A percentile compares a stretch with the other conserved stretches of the same genome.
These are phyloP conservation scores for Tylopilus balloui DNA, from an alignment of 768 basidiomycete genomes.

Conservation along the genomic window DNA sequence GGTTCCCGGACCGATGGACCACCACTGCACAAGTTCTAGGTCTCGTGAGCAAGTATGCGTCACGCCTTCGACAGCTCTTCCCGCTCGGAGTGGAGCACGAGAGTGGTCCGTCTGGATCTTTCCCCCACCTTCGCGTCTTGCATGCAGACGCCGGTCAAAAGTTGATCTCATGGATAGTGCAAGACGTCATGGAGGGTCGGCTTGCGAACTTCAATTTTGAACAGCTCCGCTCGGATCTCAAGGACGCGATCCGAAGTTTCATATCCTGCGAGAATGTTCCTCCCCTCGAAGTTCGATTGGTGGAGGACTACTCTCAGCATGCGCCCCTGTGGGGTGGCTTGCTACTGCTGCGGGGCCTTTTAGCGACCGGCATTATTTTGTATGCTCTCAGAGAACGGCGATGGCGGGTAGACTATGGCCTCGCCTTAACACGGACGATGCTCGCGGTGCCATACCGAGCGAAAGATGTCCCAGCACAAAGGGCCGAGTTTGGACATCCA, in stretches of 20 bases:
- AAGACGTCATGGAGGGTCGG: constrained; percentile 10
- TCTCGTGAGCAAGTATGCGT: constrained; percentile 14
- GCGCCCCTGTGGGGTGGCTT: constrained; percentile 18
- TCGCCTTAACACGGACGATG: constrained; percentile 38
- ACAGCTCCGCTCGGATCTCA: background rate
- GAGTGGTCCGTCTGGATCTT: constrained; percentile 8
- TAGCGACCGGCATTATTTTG: constrained; percentile 39
- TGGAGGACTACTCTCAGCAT: constrained; percentile 1
- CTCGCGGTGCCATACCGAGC: constrained; percentile 53
- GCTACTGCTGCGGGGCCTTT: constrained; percentile 33
- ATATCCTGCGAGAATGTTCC: constrained; percentile 14
- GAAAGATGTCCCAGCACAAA: constrained; percentile 43
- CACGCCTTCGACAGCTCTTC: constrained; percentile 1
- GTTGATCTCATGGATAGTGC: constrained; percentile 11
- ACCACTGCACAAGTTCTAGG: background rate
- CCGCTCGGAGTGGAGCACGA: constrained; percentile 17
- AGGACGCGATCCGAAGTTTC: constrained; percentile 18
- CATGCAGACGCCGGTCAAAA: constrained; percentile 8
- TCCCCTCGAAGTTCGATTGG: background rate
- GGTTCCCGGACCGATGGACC: background rate
- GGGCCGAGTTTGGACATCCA: constrained; percentile 51
- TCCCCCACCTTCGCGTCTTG: constrained; percentile 25
- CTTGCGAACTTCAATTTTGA: constrained; percentile 20
- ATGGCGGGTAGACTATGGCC: constrained; percentile 52
- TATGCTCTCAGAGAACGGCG: constrained; percentile 37